phyloP scores from a whole-genome alignment of 108 stramenopile species.

The Licmophora abbreviata region DNA sequence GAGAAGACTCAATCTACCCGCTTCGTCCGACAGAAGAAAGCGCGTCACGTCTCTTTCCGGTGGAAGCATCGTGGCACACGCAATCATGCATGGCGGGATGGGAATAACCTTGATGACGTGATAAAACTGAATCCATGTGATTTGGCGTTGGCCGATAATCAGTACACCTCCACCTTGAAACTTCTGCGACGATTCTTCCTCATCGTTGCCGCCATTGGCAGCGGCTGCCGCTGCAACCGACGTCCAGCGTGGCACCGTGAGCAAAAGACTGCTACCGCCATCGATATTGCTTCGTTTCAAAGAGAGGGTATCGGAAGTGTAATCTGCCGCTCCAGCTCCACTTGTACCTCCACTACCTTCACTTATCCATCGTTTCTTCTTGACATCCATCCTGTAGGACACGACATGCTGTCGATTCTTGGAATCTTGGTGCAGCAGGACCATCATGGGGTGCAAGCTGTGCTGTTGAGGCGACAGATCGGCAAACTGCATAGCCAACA shows the following conservation, averaged over 20 bases:
- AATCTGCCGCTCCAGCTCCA: background rate
- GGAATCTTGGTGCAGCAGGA: constrained; percentile 71
- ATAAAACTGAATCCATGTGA: constrained; percentile 48
- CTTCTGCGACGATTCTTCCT: background rate
- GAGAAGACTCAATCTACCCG: constrained; percentile 78
- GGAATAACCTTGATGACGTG: constrained; percentile 51
- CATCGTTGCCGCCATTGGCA: background rate
- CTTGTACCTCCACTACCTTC: constrained; percentile 1
- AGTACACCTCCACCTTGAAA: constrained; percentile 44
- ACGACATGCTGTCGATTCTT: constrained; percentile 58
- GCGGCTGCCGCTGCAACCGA: constrained; percentile 21
- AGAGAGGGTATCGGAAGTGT: background rate
- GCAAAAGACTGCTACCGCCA: constrained; percentile 52
- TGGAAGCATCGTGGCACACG: constrained; percentile 36
- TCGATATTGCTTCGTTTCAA: constrained; percentile 49
- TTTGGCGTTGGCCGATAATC: constrained; percentile 69
- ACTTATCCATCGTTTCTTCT: constrained; percentile 18
- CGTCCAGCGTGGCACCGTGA: constrained; percentile 51
- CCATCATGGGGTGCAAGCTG: no score
- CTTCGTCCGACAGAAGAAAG: constrained; percentile 83
- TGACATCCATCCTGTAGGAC: constrained; percentile 3
- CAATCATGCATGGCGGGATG: constrained; percentile 34
- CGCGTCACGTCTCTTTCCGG: constrained; percentile 41
- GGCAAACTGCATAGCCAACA: constrained; percentile 51
- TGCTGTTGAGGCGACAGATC: constrained; percentile 49